Evolutionary conservation across 441 rosid genomes (phyloP).

Genomic region (Adansonia gregorii): DNA sequence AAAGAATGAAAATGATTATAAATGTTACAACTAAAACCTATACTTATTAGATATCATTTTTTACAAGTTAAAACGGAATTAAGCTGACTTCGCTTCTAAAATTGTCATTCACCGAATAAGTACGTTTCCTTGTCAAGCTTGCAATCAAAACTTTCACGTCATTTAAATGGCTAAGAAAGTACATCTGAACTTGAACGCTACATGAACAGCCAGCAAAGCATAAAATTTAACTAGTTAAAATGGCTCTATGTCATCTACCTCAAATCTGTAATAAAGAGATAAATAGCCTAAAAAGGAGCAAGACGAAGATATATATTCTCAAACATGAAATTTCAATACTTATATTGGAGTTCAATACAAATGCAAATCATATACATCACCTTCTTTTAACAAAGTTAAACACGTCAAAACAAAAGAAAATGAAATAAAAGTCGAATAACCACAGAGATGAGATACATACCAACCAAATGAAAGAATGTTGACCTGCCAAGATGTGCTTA

Average conservation of each 20-base stretch:
- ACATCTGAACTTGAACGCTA: neutral
- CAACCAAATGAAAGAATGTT: slow-evolving; percentile 42
- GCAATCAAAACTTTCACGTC: too few species aligned
- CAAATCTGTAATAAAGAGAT: neutral
- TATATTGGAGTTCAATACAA: slow-evolving; percentile 36
- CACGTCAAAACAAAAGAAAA: neutral
- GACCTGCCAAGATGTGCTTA: slow-evolving; percentile 36
- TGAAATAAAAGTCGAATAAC: slow-evolving; percentile 25
- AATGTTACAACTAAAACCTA: too few species aligned
- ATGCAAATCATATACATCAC: slow-evolving; percentile 41
- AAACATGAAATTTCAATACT: slow-evolving; percentile 38
- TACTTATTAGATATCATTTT: too few species aligned
- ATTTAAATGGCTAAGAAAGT: too few species aligned
- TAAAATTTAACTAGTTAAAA: neutral
- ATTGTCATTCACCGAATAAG: too few species aligned
- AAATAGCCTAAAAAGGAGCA: neutral
- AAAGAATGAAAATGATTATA: too few species aligned
- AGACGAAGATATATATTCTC: neutral
- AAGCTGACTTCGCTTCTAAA: too few species aligned
- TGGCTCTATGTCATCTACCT: neutral
- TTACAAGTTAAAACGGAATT: too few species aligned
- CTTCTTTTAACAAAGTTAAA: slow-evolving; percentile 14
- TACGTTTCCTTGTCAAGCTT: too few species aligned
- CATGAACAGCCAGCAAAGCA: neutral
- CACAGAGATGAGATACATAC: slow-evolving; percentile 33